These are phyloP conservation scores for Mortierella sp. DNA, from an alignment of 371 early-diverging fungal genomes.

Conservation along the genomic window DNA sequence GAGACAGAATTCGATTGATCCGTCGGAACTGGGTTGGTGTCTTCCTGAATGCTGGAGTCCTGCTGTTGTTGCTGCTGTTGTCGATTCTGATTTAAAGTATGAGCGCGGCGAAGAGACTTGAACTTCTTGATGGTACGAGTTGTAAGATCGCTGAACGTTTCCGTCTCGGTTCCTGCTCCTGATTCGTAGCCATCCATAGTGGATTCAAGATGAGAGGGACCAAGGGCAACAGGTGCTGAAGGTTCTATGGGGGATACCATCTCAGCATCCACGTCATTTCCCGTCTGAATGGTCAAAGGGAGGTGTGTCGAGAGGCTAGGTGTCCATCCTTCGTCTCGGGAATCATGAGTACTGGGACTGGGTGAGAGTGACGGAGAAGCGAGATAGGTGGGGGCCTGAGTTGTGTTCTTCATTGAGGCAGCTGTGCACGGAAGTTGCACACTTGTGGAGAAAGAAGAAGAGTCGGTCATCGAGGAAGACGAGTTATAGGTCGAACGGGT, in stretches of 20 bases:
- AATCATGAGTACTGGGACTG: conserved; percentile 8
- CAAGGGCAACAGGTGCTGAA: neutral
- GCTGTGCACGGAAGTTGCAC: neutral
- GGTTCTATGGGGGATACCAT: conserved; percentile 37
- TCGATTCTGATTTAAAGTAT: conserved; percentile 9
- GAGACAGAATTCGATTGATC: neutral
- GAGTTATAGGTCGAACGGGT: neutral
- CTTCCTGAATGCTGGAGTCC: conserved; percentile 2
- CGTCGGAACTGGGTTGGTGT: neutral
- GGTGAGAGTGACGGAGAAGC: conserved; percentile 27
- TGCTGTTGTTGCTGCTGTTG: conserved; percentile 3
- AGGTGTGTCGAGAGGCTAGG: neutral
- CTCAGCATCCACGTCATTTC: conserved; percentile 8
- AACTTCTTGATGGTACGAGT: conserved; percentile 44
- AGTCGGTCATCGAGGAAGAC: neutral
- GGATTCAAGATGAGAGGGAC: neutral
- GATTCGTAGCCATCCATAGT: neutral
- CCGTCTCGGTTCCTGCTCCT: conserved; percentile 1
- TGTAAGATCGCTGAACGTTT: conserved; percentile 15
- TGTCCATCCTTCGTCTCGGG: conserved; percentile 3
- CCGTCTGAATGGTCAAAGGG: neutral
- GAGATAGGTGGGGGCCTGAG: conserved; percentile 13
- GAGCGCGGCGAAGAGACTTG: conserved; percentile 40
- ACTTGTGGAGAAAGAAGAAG: neutral
- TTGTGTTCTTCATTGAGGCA: neutral